These are phyloP conservation scores for Osmanthus fragrans DNA, from an alignment of 257 asterid species.

Conservation along the genomic window DNA sequence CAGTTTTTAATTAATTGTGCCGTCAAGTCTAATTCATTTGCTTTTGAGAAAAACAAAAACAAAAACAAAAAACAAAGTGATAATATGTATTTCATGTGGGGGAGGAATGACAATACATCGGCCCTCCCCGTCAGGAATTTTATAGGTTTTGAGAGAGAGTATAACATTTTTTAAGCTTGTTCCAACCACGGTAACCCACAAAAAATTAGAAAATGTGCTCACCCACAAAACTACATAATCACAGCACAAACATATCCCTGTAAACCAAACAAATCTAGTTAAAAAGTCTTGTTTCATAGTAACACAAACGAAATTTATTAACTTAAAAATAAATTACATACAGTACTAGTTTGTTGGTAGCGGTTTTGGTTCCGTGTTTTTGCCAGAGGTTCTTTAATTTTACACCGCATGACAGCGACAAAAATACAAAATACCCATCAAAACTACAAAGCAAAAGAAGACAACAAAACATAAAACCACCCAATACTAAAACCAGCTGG, in stretches of 20 bases:
- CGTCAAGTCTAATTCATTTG: too few species aligned
- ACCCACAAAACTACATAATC: background rate
- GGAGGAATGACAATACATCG: too few species aligned
- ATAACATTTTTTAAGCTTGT: too few species aligned
- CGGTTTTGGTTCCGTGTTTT: conserved; percentile 15
- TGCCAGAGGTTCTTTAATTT: conserved; percentile 23
- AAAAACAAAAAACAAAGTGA: too few species aligned
- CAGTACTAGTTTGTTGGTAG: conserved; percentile 26
- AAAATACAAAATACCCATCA: conserved; percentile 18
- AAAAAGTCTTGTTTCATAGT: background rate
- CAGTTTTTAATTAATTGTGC: too few species aligned
- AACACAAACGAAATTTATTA: conserved; percentile 27
- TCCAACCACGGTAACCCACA: background rate
- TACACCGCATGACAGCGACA: conserved; percentile 21
- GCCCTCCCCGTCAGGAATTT: too few species aligned
- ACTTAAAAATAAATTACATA: conserved; percentile 30
- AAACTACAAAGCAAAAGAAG: conserved; percentile 11
- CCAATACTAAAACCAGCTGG: background rate
- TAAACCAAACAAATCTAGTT: background rate
- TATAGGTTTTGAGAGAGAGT: too few species aligned
- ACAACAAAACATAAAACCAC: conserved; percentile 23
- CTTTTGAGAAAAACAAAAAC: too few species aligned
- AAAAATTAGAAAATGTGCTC: background rate
- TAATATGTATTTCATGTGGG: too few species aligned
- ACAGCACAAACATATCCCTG: background rate